Percentiles rank a stretch among this genome's conserved stretches.
phyloP scores from a whole-genome alignment of 192 early-diverging fungal species.

The Linnemannia exigua region DNA sequence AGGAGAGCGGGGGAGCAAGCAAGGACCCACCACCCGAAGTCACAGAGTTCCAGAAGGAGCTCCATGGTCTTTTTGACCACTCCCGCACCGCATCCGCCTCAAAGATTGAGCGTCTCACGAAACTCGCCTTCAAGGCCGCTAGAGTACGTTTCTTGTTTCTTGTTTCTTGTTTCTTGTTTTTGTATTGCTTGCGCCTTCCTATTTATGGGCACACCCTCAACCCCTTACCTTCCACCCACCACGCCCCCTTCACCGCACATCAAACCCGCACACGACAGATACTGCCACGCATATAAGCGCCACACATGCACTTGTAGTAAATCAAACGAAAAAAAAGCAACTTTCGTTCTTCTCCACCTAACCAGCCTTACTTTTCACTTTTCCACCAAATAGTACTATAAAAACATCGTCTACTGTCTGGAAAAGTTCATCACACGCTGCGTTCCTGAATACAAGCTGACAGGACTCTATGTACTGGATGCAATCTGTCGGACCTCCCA shows the following conservation, averaged over 20 bases:
- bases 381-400: conserved; percentile 59
- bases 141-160: conserved; percentile 29
- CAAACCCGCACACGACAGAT: too few species aligned
- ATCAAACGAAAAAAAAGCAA: neutral
- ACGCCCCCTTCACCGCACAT: neutral
- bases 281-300: too few species aligned
- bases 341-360: neutral
- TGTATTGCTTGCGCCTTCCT: too few species aligned
- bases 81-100: conserved; percentile 56
- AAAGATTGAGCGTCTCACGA: conserved; percentile 60
- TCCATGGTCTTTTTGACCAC: conserved; percentile 55
- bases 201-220: neutral
- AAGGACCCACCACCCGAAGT: conserved; percentile 53
- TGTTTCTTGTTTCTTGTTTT: neutral
- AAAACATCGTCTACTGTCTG: conserved; percentile 64
- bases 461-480: conserved; percentile 74
- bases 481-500: conserved; percentile 65
- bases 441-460: conserved; percentile 68
- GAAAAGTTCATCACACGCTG: conserved; percentile 67
- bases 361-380: neutral
- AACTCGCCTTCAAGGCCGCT: conserved; percentile 57
- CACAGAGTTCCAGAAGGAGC: conserved; percentile 56
- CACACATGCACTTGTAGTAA: neutral
- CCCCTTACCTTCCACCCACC: neutral
- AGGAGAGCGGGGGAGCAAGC: neutral